phyloP scores from a whole-genome alignment of 148 eudicot genomes.

The Rhododendron ferrugineum region DNA sequence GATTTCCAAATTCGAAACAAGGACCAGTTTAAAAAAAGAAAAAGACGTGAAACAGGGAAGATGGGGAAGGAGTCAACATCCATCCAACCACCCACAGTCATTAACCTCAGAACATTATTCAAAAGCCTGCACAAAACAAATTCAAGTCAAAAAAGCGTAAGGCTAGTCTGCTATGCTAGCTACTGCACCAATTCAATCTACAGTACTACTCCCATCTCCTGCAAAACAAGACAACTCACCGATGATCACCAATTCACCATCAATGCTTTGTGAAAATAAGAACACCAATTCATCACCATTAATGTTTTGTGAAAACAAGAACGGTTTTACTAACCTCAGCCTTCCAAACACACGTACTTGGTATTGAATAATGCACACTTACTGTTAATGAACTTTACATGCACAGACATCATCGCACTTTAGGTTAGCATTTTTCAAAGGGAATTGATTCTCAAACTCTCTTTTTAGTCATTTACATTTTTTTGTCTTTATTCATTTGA shows the following conservation, averaged over 20 bases:
- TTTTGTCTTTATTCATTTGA: too few species aligned
- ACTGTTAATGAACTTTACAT: too few species aligned
- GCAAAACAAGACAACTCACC: background rate
- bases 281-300: background rate
- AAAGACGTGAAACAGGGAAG: background rate
- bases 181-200: background rate
- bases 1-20: background rate
- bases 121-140: background rate
- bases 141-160: background rate
- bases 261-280: background rate
- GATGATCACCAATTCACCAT: background rate
- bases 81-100: constrained; percentile 13
- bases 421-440: too few species aligned
- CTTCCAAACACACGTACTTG: too few species aligned
- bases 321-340: background rate
- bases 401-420: too few species aligned
- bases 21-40: background rate
- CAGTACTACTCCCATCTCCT: background rate
- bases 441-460: too few species aligned
- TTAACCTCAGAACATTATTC: background rate
- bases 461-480: too few species aligned
- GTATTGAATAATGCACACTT: too few species aligned
- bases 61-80: constrained; percentile 17
- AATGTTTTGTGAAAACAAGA: background rate
- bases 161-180: background rate